These are phyloP conservation scores for Tillandsia leiboldiana DNA, from an alignment of 176 grass and related monocot species.

Conservation along the genomic window DNA sequence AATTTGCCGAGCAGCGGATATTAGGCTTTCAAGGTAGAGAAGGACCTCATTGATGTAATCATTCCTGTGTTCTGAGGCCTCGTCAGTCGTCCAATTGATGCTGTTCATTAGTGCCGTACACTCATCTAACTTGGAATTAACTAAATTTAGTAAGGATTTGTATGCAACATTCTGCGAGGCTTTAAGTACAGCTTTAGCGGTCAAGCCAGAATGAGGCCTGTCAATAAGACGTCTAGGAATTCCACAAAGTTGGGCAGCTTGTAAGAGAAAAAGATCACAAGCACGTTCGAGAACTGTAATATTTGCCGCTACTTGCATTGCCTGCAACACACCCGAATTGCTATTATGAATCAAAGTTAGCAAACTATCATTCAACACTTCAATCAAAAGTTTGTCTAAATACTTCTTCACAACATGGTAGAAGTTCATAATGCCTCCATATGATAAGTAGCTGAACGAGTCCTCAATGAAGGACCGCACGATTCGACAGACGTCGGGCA, in stretches of 20 bases:
- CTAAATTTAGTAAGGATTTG: slow-evolving; percentile 55
- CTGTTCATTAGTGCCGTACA: slow-evolving; percentile 56
- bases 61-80: slow-evolving; percentile 59
- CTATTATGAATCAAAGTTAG: slow-evolving; percentile 61
- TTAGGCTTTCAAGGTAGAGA: slow-evolving; percentile 53
- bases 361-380: slow-evolving; percentile 59
- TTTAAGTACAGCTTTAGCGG: slow-evolving; percentile 70
- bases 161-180: slow-evolving; percentile 82
- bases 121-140: slow-evolving; percentile 78
- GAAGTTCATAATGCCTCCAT: slow-evolving; percentile 37
- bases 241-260: slow-evolving; percentile 60
- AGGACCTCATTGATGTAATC: slow-evolving; percentile 89
- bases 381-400: slow-evolving; percentile 82
- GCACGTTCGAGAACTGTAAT: slow-evolving; percentile 58
- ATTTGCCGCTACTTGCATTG: slow-evolving; percentile 82
- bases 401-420: slow-evolving; percentile 68
- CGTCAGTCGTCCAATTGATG: slow-evolving; percentile 76
- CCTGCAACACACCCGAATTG: slow-evolving; percentile 36
- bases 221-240: slow-evolving; percentile 55
- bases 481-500: slow-evolving; percentile 54
- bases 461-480: slow-evolving; percentile 76
- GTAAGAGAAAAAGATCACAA: slow-evolving; percentile 73
- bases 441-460: slow-evolving; percentile 62
- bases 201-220: slow-evolving; percentile 60
- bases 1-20: slow-evolving; percentile 66